phyloP scores from a whole-genome alignment of 164 flowering plant species.

The Taxillus chinensis region DNA sequence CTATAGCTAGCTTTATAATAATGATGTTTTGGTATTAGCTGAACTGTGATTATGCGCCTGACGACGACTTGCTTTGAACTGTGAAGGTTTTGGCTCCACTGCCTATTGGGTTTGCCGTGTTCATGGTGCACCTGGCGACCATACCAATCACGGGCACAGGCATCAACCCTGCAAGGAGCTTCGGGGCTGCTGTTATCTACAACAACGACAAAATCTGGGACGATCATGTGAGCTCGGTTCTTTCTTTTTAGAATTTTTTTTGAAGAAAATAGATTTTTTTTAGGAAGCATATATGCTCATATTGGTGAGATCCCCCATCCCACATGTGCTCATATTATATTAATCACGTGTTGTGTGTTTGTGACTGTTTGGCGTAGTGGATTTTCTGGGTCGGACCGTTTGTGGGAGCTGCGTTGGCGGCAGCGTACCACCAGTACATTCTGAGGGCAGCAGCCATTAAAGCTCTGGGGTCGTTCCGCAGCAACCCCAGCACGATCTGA shows the following conservation, averaged over 20 bases:
- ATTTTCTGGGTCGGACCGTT: slow-evolving; percentile 86
- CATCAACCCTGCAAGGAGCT: slow-evolving; percentile 65
- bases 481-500: slow-evolving; percentile 47
- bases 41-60: no score
- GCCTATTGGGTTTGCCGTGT: slow-evolving; percentile 72
- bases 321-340: no score
- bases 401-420: slow-evolving; percentile 62
- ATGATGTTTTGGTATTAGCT: no score
- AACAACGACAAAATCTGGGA: slow-evolving; percentile 50
- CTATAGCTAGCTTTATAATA: no score
- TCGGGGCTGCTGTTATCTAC: slow-evolving; percentile 60
- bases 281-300: no score
- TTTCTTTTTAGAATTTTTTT: background rate
- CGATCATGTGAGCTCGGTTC: slow-evolving; percentile 34
- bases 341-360: no score
- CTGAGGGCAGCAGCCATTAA: slow-evolving; percentile 72
- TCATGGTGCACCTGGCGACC: slow-evolving; percentile 77
- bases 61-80: no score
- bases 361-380: slow-evolving; percentile 34
- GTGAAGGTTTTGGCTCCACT: slow-evolving; percentile 64
- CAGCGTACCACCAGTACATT: slow-evolving; percentile 71
- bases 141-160: slow-evolving; percentile 60
- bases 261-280: background rate
- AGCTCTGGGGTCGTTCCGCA: slow-evolving; percentile 74
- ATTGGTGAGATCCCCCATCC: no score